These are phyloP conservation scores for Castanospermum australe DNA, from an alignment of 306 rosid genomes.

Conservation along the genomic window DNA sequence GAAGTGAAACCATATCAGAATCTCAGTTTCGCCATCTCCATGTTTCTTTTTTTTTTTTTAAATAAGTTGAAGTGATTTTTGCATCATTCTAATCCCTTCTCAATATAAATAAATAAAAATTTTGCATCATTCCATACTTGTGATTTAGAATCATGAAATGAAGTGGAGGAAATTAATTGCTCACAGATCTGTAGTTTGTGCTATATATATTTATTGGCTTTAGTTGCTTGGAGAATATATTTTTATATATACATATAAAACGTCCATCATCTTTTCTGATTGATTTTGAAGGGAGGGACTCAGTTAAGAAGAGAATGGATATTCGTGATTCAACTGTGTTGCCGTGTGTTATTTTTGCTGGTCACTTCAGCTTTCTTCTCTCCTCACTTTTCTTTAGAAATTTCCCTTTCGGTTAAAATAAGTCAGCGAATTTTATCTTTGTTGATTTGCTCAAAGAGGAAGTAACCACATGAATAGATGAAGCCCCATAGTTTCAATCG, in stretches of 20 bases:
- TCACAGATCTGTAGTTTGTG: too few relatives aligned
- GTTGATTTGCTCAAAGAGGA: neutral
- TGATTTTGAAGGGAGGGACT: conserved; percentile 4
- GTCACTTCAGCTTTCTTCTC: conserved; percentile 8
- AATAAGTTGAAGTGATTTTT: too few relatives aligned
- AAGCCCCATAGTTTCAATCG: neutral
- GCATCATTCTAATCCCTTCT: too few relatives aligned
- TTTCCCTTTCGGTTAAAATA: neutral
- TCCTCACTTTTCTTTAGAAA: neutral
- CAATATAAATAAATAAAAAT: too few relatives aligned
- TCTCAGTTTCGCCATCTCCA: too few relatives aligned
- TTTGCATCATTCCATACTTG: too few relatives aligned
- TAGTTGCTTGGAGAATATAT: too few relatives aligned
- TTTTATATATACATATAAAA: neutral
- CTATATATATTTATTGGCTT: too few relatives aligned
- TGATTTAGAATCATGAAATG: too few relatives aligned
- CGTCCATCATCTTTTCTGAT: conserved; percentile 5
- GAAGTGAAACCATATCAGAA: neutral
- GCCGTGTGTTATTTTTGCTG: neutral
- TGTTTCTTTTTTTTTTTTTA: too few relatives aligned
- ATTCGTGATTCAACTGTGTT: neutral
- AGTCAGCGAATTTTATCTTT: neutral
- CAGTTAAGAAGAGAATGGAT: neutral
- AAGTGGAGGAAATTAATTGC: too few relatives aligned
- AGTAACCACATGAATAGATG: neutral